Conservation (phyloP, 2,329 filamentous ascomycete species). For the Hymenoscyphus salicellus region DNA sequence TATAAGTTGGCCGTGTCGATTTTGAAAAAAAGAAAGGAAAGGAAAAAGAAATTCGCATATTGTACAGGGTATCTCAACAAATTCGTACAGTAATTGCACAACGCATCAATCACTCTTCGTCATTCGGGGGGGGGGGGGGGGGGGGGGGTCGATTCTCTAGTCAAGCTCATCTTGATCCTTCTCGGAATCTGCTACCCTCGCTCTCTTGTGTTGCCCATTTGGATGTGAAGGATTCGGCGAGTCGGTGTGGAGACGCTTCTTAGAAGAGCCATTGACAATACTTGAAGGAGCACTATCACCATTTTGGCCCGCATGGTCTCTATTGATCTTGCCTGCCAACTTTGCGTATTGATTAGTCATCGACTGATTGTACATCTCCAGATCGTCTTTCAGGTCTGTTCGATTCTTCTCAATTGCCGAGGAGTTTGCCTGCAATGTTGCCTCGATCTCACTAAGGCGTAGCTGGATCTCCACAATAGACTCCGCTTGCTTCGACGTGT, state of each 20-base stretch:
- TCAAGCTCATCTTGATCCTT: neutral
- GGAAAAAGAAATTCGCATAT: neutral
- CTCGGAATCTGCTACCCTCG: neutral
- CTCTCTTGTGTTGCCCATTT: neutral
- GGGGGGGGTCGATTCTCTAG: neutral
- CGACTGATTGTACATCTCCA: neutral
- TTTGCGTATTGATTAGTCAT: neutral
- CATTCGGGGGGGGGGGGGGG: too few species aligned
- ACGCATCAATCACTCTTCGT: neutral
- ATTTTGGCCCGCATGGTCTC: neutral
- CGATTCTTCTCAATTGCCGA: neutral
- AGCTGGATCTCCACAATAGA: neutral
- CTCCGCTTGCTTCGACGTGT: neutral
- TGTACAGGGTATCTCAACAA: constrained; percentile 2
- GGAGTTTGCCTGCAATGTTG: neutral
- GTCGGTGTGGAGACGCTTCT: neutral
- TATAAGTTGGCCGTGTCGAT: neutral
- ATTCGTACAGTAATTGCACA: neutral
- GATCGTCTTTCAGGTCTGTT: neutral
- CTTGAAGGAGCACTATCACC: neutral
- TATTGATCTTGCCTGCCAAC: neutral
- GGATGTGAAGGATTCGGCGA: neutral
- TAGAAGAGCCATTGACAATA: neutral
- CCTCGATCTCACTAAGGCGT: neutral
- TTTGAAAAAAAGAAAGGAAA: neutral